phyloP scores from a whole-genome alignment of 2,329 filamentous ascomycete genomes.

The Penicillium sp. region DNA sequence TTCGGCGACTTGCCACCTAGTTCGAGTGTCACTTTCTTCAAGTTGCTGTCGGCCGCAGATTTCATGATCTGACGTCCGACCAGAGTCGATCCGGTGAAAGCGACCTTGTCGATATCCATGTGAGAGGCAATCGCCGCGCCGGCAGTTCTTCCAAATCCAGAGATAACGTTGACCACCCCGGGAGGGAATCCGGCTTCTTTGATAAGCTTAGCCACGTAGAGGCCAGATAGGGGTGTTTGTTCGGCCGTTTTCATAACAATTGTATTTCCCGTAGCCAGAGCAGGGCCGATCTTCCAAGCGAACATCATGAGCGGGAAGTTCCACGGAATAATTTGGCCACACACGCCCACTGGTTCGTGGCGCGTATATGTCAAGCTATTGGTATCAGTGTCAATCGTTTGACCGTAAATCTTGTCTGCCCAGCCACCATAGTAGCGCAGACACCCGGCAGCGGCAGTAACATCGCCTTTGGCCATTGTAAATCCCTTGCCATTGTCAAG shows the following conservation, averaged over 20 bases:
- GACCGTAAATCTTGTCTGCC: slow-evolving; percentile 10
- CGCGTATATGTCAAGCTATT: slow-evolving; percentile 8
- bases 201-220: slow-evolving; percentile 52
- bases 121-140: slow-evolving; percentile 64
- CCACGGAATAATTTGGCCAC: slow-evolving; percentile 77
- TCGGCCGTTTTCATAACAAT: slow-evolving; percentile 64
- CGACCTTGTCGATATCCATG: slow-evolving; percentile 63
- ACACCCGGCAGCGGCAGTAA: not conserved
- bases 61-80: slow-evolving; percentile 60
- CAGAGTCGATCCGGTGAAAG: slow-evolving; percentile 61
- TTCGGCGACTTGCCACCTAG: slow-evolving; percentile 63
- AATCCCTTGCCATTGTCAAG: slow-evolving; percentile 12
- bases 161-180: slow-evolving; percentile 61
- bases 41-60: slow-evolving; percentile 57
- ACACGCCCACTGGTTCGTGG: slow-evolving; percentile 71
- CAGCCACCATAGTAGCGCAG: slow-evolving; percentile 12
- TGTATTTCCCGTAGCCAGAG: slow-evolving; percentile 60
- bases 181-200: slow-evolving; percentile 60
- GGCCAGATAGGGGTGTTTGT: slow-evolving; percentile 65
- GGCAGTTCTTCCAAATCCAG: slow-evolving; percentile 71
- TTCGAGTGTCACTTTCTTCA: slow-evolving; percentile 65
- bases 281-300: slow-evolving; percentile 79
- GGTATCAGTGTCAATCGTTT: slow-evolving; percentile 8
- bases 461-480: slow-evolving; percentile 9
- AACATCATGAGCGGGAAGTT: slow-evolving; percentile 82